Evolutionary conservation across 148 eudicot genomes (phyloP).

Genomic region (Cornus suecica): DNA sequence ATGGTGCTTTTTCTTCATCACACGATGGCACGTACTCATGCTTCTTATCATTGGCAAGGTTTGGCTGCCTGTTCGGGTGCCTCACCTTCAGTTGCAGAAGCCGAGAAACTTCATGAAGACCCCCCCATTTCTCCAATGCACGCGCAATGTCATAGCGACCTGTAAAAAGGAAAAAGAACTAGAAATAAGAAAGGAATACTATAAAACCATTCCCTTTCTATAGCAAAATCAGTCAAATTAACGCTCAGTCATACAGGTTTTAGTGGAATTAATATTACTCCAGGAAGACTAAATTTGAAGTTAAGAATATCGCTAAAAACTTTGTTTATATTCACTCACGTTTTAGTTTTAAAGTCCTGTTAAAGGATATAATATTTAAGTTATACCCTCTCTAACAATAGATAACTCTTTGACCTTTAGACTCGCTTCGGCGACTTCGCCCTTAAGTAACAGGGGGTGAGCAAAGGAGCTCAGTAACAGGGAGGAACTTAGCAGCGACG

Average conservation of each 20-base stretch:
- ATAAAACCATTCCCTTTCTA: background rate
- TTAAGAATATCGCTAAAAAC: background rate
- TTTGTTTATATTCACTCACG: too few relatives aligned
- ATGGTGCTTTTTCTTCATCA: conserved; percentile 32
- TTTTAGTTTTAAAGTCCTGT: too few relatives aligned
- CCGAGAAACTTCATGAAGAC: conserved; percentile 95
- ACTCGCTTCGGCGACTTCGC: too few relatives aligned
- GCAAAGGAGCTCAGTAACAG: too few relatives aligned
- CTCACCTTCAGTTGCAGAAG: conserved; percentile 77
- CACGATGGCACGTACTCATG: conserved; percentile 25
- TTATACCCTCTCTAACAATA: too few relatives aligned
- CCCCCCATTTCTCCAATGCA: conserved; percentile 97
- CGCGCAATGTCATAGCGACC: conserved; percentile 97
- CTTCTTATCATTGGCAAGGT: conserved; percentile 42
- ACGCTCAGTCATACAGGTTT: background rate
- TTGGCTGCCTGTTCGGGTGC: conserved; percentile 72
- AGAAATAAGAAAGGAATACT: background rate
- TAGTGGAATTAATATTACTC: background rate
- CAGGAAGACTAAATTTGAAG: background rate
- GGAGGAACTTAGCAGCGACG: too few relatives aligned
- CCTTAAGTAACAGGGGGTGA: too few relatives aligned
- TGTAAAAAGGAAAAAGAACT: conserved; percentile 24
- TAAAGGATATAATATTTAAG: too few relatives aligned
- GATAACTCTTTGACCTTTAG: too few relatives aligned
- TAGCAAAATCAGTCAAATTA: too few relatives aligned